A percentile compares a stretch with the other conserved stretches of the same genome.
Evolutionary conservation across 176 grass and related monocot species (phyloP).

Genomic region (Saccharum spontaneum): DNA sequence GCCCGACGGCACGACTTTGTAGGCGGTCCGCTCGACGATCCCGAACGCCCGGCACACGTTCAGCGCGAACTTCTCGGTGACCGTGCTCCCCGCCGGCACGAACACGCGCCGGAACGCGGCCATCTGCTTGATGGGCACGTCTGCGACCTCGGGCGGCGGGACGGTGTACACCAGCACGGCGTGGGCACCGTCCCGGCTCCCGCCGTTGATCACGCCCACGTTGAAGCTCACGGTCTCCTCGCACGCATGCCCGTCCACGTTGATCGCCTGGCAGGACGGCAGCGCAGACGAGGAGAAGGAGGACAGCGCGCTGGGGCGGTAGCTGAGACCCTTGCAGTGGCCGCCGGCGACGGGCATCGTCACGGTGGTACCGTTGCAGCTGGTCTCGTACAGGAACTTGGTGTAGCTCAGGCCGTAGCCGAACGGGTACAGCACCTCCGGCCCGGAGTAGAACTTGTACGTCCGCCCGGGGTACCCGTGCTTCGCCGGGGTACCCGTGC

Average conservation of each 20-base stretch:
- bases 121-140: constrained; percentile 45
- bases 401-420: constrained; percentile 17
- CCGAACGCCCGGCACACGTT: constrained; percentile 44
- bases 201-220: constrained; percentile 32
- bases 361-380: constrained; percentile 3
- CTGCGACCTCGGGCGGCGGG: constrained; percentile 36
- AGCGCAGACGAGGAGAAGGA: not conserved
- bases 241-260: constrained; percentile 7
- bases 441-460: constrained; percentile 37
- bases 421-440: constrained; percentile 29
- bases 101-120: constrained; percentile 43
- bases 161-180: constrained; percentile 36
- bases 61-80: constrained; percentile 23
- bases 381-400: not conserved
- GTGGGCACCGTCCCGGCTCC: constrained; percentile 11
- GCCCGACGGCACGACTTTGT: constrained; percentile 42
- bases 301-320: constrained; percentile 9
- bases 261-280: not conserved
- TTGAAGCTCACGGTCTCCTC: constrained; percentile 24
- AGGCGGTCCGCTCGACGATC: constrained; percentile 46
- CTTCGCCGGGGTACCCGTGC: not conserved
- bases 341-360: not conserved
- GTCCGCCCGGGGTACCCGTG: constrained; percentile 20
- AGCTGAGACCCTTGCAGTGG: constrained; percentile 41
- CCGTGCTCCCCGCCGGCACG: not conserved